phyloP scores from a whole-genome alignment of 169 alveolate species.

The Neospora caninum region DNA sequence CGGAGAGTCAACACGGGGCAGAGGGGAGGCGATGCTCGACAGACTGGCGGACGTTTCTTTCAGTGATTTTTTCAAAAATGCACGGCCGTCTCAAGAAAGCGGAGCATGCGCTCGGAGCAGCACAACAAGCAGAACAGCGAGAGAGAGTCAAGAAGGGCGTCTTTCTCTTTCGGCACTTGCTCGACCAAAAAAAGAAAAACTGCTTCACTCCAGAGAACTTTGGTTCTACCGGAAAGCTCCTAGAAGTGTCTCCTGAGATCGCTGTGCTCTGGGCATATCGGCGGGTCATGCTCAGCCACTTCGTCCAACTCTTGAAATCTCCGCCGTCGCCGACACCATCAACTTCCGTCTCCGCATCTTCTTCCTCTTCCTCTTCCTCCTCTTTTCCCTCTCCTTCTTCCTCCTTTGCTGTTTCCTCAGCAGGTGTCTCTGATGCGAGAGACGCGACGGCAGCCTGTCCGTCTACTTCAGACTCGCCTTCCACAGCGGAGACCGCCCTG shows the following conservation, averaged over 20 bases:
- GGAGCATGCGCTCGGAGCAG: conserved; percentile 1
- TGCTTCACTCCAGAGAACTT: conserved; percentile 47
- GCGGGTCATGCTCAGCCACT: background rate
- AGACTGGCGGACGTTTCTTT: background rate
- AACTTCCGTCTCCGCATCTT: background rate
- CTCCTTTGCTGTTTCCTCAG: background rate
- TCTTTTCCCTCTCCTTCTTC: background rate
- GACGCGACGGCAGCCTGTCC: too few relatives aligned
- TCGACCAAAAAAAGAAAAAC: conserved; percentile 25
- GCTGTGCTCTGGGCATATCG: conserved; percentile 56
- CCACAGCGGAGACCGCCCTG: too few relatives aligned
- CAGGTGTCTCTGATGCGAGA: too few relatives aligned
- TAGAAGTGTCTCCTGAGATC: conserved; percentile 55
- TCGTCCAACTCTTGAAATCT: background rate
- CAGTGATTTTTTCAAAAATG: conserved; percentile 19
- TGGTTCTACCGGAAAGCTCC: conserved; percentile 47
- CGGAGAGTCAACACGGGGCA: background rate
- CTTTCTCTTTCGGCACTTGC: conserved; percentile 41
- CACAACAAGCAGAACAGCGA: conserved; percentile 33
- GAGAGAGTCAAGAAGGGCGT: conserved; percentile 36
- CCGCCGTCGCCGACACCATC: background rate
- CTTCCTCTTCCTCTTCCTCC: conserved; percentile 4
- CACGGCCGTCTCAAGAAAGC: conserved; percentile 42
- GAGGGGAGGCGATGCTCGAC: background rate
- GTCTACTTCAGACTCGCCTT: too few relatives aligned